Base-by-base conservation (phyloP, 768 basidiomycete genomes). In the Psilocybe tampanensis region DNA sequence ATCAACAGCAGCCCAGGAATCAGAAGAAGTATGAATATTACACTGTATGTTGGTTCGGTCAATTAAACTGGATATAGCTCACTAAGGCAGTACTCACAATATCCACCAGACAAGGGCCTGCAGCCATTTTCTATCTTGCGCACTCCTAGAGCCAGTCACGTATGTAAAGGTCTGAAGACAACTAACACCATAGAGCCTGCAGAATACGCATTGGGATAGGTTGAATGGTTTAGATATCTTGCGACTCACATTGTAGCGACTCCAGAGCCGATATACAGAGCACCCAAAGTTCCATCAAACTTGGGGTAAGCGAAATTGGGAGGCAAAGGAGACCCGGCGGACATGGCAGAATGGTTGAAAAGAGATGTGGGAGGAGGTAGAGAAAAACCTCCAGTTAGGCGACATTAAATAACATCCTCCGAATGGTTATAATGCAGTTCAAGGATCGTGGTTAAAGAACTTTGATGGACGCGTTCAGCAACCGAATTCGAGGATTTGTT, bases 141-240 rank as follows among this genome's bases (percentile, higher is more conserved):
- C 33, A 19, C 42, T 44, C 18, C 57, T 53, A 18, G 33, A 50
- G 4, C 52, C 39, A 29, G 60, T 62, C 18, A 54, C 48, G 43
- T 62, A 62, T 19, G 58, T 47, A 19, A 62, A 62, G 1, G 50
- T 24, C 54, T 62, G 60, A 5, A 62, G 57, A 29, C 60, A 62
- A 43, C 34, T 50, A 34, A 55, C 44, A 11, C 60, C 60, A 51
- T 62, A 62, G 12, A 62, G 22, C 15, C 57, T 62, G 23, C n/a
- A 24, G 15, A 23, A 17, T 21, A 33, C 47, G 18, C n/a, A n/a
- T 24, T 24, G 12, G 19, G 5, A 9, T 47, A 3, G 18, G 26
- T 8, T 45, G 9, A 26, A 1, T 15, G 22, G 23, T 22, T 19
- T 8, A 18, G 6, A 23, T 17, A n/a, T n/a, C 11, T 9, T 34